These are phyloP conservation scores for Taiozyma sp. DNA, from an alignment of 1,139 yeast genomes.

Conservation along the genomic window DNA sequence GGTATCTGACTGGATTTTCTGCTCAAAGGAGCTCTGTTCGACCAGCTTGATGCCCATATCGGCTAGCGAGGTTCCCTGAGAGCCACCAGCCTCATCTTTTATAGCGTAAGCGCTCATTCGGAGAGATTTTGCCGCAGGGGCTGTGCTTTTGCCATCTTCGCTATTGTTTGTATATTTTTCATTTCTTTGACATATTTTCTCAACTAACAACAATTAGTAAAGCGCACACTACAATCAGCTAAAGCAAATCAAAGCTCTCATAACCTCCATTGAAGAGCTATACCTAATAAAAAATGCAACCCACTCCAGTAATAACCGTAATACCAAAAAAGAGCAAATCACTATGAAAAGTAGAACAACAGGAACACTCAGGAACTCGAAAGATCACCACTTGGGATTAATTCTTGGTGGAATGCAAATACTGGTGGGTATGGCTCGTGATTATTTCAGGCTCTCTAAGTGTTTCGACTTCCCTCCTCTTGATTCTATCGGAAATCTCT, in stretches of 20 bases:
- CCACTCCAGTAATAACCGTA: background rate
- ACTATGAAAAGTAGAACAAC: background rate
- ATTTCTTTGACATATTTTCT: background rate
- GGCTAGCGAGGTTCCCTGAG: background rate
- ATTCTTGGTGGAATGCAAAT: background rate
- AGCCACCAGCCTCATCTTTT: background rate
- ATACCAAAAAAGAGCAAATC: background rate
- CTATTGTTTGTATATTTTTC: background rate
- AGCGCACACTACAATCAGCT: background rate
- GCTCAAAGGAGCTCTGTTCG: constrained; percentile 74
- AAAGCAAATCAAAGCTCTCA: background rate
- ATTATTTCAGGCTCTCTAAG: background rate
- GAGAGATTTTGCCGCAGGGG: background rate
- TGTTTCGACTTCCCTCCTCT: background rate
- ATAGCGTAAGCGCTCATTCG: background rate
- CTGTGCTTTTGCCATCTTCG: background rate
- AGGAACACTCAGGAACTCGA: background rate
- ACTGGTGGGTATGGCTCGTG: background rate
- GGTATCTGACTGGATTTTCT: constrained; percentile 67
- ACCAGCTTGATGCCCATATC: constrained; percentile 47
- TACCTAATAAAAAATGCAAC: background rate
- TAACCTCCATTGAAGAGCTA: background rate
- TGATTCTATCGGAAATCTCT: background rate
- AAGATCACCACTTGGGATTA: background rate
- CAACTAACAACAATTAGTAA: too few relatives aligned